phyloP scores from a whole-genome alignment of 352 stramenopile species.

The Pythium scleroteichum region DNA sequence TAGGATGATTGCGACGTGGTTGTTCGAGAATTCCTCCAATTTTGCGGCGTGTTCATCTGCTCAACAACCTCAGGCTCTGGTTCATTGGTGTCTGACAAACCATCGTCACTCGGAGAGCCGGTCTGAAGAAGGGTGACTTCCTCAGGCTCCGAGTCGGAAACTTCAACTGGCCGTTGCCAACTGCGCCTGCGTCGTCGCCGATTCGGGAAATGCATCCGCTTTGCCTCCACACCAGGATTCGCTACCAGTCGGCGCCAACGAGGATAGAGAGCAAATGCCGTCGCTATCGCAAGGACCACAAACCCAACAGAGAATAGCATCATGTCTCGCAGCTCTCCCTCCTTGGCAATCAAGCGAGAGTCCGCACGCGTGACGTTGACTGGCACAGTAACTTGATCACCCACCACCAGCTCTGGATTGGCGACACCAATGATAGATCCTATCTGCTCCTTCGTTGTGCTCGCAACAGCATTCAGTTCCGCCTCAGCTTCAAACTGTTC shows the following conservation, averaged over 20 bases:
- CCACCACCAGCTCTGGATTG: not conserved
- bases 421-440: too few relatives aligned
- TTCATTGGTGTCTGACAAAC: slow-evolving; percentile 15
- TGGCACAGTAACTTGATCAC: not conserved
- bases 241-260: slow-evolving; percentile 12
- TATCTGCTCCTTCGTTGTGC: slow-evolving; percentile 7
- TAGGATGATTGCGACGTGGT: not conserved
- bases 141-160: slow-evolving; percentile 23
- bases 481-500: not conserved
- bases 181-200: slow-evolving; percentile 10
- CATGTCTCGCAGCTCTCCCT: slow-evolving; percentile 14
- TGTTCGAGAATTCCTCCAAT: too few relatives aligned
- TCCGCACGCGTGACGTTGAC: not conserved
- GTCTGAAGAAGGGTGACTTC: slow-evolving; percentile 22
- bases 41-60: slow-evolving; percentile 6
- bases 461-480: not conserved
- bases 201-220: not conserved
- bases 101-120: slow-evolving; percentile 13
- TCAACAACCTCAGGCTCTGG: slow-evolving; percentile 27
- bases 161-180: slow-evolving; percentile 12
- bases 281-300: slow-evolving; percentile 9
- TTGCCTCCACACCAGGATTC: slow-evolving; percentile 1
- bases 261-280: slow-evolving; percentile 15
- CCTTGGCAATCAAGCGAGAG: slow-evolving; percentile 9
- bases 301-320: slow-evolving; percentile 18